A percentile compares a stretch with the other conserved stretches of the same genome.
Conservation (phyloP, 352 stramenopile species). For the Blastocystis sp. region DNA sequence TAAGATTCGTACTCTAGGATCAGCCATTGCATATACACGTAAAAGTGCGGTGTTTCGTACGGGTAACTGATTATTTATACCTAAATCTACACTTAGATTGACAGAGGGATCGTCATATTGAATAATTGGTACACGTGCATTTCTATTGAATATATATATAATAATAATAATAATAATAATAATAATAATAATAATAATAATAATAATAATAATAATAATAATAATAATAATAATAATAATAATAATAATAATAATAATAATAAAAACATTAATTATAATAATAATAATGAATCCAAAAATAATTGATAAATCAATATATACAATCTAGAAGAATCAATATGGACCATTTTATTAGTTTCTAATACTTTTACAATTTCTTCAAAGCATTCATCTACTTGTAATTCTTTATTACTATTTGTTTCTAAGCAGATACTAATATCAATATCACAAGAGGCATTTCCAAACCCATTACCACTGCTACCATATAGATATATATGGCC, state of each 20-base stretch:
- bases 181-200: conserved; percentile 1
- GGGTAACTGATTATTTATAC: conserved; percentile 81
- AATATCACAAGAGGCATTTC: conserved; percentile 66
- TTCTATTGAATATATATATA: conserved; percentile 52
- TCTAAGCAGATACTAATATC: conserved; percentile 77
- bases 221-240: too few relatives aligned
- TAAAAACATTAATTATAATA: too few relatives aligned
- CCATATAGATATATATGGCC: too few relatives aligned
- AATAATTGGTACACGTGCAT: conserved; percentile 84
- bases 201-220: too few relatives aligned
- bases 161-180: not conserved
- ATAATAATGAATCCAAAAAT: too few relatives aligned
- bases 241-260: too few relatives aligned
- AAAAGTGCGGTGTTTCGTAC: conserved; percentile 84
- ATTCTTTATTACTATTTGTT: too few relatives aligned
- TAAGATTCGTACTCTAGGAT: conserved; percentile 54
- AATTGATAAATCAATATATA: too few relatives aligned
- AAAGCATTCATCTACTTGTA: too few relatives aligned
- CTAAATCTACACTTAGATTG: conserved; percentile 63
- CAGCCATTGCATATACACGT: conserved; percentile 63
- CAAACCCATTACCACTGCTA: conserved; percentile 85
- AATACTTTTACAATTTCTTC: too few relatives aligned
- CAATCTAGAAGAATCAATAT: too few relatives aligned
- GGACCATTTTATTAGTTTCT: conserved; percentile 54
- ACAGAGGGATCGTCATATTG: conserved; percentile 69